phyloP scores from a whole-genome alignment of 495 filamentous ascomycete genomes.

The Barbatosphaeria neglecta region DNA sequence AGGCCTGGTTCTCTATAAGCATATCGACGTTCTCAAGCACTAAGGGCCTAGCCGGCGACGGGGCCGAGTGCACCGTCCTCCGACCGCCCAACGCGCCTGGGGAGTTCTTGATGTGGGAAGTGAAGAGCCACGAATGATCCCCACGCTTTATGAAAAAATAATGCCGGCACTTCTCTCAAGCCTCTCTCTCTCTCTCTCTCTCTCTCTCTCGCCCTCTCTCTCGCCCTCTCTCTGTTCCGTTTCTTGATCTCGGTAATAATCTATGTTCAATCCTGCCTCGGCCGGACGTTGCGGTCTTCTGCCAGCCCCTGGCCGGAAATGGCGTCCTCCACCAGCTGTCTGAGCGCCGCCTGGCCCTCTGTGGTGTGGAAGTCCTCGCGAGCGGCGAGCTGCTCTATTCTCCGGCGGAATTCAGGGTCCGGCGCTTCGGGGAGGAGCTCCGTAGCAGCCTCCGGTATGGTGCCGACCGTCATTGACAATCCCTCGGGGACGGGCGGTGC shows the following conservation, averaged over 20 bases:
- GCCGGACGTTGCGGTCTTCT: conserved; percentile 50
- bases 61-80: conserved; percentile 34
- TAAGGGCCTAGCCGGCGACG: conserved; percentile 26
- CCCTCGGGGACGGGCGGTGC: conserved; percentile 51
- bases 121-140: conserved; percentile 34
- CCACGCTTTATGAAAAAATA: too few relatives aligned
- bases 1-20: conserved; percentile 39
- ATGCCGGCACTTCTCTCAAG: too few relatives aligned
- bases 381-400: conserved; percentile 67
- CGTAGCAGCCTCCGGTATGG: conserved; percentile 50
- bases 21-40: conserved; percentile 27
- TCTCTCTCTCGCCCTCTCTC: too few relatives aligned
- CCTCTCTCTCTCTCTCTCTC: too few relatives aligned
- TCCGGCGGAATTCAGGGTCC: conserved; percentile 59
- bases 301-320: conserved; percentile 40
- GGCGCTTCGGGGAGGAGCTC: conserved; percentile 39
- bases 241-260: too few relatives aligned
- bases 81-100: conserved; percentile 28
- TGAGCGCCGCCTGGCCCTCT: conserved; percentile 56
- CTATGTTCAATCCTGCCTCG: conserved; percentile 45
- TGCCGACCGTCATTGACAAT: conserved; percentile 53
- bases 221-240: too few relatives aligned
- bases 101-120: conserved; percentile 45
- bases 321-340: conserved; percentile 59
- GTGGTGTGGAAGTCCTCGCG: conserved; percentile 61